A percentile compares a stretch with the other conserved stretches of the same genome.
These are phyloP conservation scores for Backusella tuberculispora DNA, from an alignment of 192 early-diverging fungal genomes.

Conservation along the genomic window DNA sequence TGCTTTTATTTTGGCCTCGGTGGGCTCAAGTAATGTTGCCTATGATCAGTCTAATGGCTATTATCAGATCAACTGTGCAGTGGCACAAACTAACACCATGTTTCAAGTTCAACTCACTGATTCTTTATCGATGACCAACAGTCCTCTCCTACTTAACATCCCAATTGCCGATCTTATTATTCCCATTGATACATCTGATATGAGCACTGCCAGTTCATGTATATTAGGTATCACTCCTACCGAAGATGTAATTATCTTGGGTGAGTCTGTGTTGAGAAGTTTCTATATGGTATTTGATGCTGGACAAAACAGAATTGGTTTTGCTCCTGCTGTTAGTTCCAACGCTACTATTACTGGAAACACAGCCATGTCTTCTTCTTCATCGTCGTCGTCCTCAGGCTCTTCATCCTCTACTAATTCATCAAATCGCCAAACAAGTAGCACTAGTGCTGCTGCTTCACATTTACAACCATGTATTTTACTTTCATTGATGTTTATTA, in stretches of 20 bases:
- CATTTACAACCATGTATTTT: too few relatives aligned
- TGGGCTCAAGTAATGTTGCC: neutral
- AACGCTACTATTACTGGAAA: neutral
- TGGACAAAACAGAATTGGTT: constrained; percentile 27
- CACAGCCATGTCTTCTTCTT: too few relatives aligned
- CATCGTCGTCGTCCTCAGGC: neutral
- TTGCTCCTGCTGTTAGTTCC: constrained; percentile 17
- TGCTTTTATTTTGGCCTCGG: neutral
- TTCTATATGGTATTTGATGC: constrained; percentile 31
- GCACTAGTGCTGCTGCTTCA: too few relatives aligned
- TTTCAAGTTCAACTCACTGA: constrained; percentile 18
- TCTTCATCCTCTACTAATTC: neutral
- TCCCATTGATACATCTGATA: constrained; percentile 29
- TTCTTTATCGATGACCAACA: neutral
- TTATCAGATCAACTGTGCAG: constrained; percentile 13
- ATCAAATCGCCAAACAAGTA: neutral
- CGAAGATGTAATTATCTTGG: constrained; percentile 22
- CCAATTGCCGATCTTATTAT: constrained; percentile 22
- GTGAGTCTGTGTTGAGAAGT: constrained; percentile 25
- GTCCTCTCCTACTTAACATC: constrained; percentile 19
- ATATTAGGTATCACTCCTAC: constrained; percentile 27
- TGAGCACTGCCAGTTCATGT: constrained; percentile 11
- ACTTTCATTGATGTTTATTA: too few relatives aligned
- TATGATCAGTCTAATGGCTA: neutral
- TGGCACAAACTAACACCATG: neutral